Evolutionary conservation across 108 stramenopile species (phyloP).

Genomic region (Aurantiochytrium sp.): DNA sequence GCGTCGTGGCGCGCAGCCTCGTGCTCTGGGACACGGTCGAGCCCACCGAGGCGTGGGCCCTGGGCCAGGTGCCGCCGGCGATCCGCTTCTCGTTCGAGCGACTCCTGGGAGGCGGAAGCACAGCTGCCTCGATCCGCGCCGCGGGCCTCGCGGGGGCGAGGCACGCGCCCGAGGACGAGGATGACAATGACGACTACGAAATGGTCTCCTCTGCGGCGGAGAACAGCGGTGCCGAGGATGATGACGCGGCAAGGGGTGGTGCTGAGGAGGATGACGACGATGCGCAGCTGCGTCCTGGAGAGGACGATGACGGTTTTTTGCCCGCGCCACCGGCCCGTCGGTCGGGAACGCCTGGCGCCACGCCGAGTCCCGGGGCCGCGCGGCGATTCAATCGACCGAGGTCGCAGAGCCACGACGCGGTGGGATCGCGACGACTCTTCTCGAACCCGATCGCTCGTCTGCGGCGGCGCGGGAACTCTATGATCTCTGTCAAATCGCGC

Average conservation of each 20-base stretch:
- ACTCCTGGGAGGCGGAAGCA: neutral
- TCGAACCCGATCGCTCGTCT: neutral
- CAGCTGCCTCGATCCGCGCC: neutral
- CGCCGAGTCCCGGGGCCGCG: neutral
- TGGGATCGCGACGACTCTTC: neutral
- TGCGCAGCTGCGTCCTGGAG: no score
- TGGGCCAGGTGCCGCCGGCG: slow-evolving; percentile 70
- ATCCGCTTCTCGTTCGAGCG: slow-evolving; percentile 56
- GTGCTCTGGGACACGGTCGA: slow-evolving; percentile 82
- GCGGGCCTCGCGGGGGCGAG: slow-evolving; percentile 47
- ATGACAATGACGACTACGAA: slow-evolving; percentile 29
- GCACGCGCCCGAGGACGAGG: slow-evolving; percentile 36
- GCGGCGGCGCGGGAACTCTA: neutral
- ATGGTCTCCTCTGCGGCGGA: neutral
- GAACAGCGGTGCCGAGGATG: neutral
- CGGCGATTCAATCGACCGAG: neutral
- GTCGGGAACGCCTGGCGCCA: no score
- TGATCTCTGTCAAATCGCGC: neutral
- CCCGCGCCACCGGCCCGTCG: no score
- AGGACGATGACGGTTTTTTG: no score
- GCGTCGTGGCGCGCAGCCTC: slow-evolving; percentile 79
- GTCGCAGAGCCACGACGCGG: neutral
- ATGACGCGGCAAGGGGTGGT: neutral
- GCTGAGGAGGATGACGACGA: no score
- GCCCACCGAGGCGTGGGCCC: slow-evolving; percentile 73